Base-by-base conservation (phyloP, 1,284 basidiomycete species). In the Melanopsichium pennsylvanicum region DNA sequence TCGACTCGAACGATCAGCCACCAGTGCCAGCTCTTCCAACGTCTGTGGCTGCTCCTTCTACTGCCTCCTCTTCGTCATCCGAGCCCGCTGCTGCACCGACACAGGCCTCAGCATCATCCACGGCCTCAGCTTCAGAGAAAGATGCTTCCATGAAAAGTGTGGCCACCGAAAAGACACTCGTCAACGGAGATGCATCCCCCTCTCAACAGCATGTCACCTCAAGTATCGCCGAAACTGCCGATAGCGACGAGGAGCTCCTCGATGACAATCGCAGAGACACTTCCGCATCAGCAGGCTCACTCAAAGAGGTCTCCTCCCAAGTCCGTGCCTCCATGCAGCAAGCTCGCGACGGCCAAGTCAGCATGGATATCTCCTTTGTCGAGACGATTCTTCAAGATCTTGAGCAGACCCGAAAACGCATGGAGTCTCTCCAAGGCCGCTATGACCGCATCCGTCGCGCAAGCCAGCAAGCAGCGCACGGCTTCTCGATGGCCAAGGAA, bases 401-500 rank as follows among this genome's bases (percentile, higher is more conserved):
- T 52, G 88, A 91, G 58, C 85, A 87, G 32, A 86, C 87, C 34
- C 86, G 86, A 70, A 84, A 86, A 23, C 88, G 89, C 55, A 87
- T 88, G 69, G 74, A 82, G 37, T 86, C 87, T 43, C 83, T 97
- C 67, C 92, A 89, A 78, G 85, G 83, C 59, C 90, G 88, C 81
- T 87, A 95, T 71, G 91, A 93, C 78, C 88, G 89, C 23, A 88
- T 92, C 76, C 87, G 93, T 92, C 63, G 68, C 3, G 70, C 62
- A n/a, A 95, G 92, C 80, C 90, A 91, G 77, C 90, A 92, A 74
- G 93, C 92, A 70, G 90, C 93, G 55, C 90, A 94, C 67, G 94
- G 95, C 13, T 84, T 97, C 50, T 89, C 89, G 0, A 90, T 93
- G 34, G 94, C 95, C 2, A 90, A 93, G 68, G 89, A 90, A 46